Conservation (phyloP, 73 alveolate species). For the Blepharisma japonicum region DNA sequence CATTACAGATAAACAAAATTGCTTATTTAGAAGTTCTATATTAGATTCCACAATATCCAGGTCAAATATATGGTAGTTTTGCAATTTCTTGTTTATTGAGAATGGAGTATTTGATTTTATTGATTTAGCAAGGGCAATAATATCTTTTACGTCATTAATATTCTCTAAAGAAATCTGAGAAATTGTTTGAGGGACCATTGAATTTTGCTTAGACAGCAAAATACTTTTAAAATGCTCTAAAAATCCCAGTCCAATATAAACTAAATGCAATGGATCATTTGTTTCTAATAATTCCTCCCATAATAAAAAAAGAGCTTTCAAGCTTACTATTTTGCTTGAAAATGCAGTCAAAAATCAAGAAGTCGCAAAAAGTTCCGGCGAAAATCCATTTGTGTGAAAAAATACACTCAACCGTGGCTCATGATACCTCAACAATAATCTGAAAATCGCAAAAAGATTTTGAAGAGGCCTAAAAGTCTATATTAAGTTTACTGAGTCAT, state of each 20-base stretch:
- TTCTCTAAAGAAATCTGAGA: conserved; percentile 24
- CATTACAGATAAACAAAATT: not conserved
- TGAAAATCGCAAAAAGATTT: conserved; percentile 41
- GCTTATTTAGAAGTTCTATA: not conserved
- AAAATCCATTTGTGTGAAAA: conserved; percentile 42
- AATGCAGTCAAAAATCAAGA: conserved; percentile 80
- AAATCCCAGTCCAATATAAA: not conserved
- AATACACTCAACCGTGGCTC: conserved; percentile 54
- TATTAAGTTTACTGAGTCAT: not conserved
- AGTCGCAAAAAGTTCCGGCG: conserved; percentile 82
- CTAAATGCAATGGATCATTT: not conserved
- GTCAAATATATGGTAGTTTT: not conserved
- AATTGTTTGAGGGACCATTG: conserved; percentile 12
- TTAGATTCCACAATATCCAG: not conserved
- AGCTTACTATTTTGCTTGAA: conserved; percentile 45
- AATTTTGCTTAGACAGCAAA: not conserved
- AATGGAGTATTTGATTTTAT: not conserved
- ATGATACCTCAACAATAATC: conserved; percentile 54
- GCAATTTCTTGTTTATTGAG: not conserved
- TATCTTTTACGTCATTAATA: not conserved
- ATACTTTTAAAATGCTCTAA: not conserved
- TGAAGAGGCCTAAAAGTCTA: conserved; percentile 53
- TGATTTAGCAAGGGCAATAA: not conserved
- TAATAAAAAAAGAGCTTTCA: not conserved
- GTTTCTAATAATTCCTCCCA: not conserved